These are phyloP conservation scores for Alternaria conjuncta DNA, from an alignment of 2,329 filamentous ascomycete genomes.

Conservation along the genomic window DNA sequence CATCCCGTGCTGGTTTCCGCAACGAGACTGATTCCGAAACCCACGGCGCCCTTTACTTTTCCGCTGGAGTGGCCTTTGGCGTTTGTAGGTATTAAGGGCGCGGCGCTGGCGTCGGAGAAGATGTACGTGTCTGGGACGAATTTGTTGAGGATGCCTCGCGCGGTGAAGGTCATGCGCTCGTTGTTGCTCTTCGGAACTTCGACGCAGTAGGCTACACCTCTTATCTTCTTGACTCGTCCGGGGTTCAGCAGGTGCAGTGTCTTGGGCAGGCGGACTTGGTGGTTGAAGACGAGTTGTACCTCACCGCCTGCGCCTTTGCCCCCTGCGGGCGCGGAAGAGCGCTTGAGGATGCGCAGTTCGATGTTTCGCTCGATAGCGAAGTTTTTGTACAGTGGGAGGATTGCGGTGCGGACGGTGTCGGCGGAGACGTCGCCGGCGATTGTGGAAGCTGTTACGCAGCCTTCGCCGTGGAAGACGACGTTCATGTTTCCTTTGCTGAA, in stretches of 20 bases:
- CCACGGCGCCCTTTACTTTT: conserved; percentile 73
- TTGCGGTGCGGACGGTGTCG: conserved; percentile 90
- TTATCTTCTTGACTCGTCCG: conserved; percentile 84
- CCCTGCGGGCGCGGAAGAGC: conserved; percentile 72
- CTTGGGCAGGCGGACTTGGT: conserved; percentile 91
- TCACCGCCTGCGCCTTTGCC: conserved; percentile 85
- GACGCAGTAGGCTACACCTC: conserved; percentile 91
- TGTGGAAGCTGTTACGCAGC: conserved; percentile 89
- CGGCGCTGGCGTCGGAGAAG: conserved; percentile 70
- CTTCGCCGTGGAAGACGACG: conserved; percentile 85
- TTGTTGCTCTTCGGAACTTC: conserved; percentile 94
- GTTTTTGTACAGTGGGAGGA: conserved; percentile 85
- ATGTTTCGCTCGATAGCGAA: conserved; percentile 90
- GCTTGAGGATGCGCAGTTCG: conserved; percentile 79
- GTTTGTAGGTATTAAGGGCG: conserved; percentile 68
- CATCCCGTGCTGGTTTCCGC: conserved; percentile 90
- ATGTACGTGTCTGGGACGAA: conserved; percentile 90
- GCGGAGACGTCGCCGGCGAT: conserved; percentile 85
- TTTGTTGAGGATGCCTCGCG: conserved; percentile 81
- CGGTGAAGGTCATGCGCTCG: conserved; percentile 90
- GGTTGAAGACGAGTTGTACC: conserved; percentile 92
- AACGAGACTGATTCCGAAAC: conserved; percentile 88
- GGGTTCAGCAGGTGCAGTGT: conserved; percentile 87
- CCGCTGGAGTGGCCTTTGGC: conserved; percentile 68
- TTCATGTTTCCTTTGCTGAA: conserved; percentile 93